phyloP scores from a whole-genome alignment of 2,329 filamentous ascomycete species.

The Ophiostoma montium region DNA sequence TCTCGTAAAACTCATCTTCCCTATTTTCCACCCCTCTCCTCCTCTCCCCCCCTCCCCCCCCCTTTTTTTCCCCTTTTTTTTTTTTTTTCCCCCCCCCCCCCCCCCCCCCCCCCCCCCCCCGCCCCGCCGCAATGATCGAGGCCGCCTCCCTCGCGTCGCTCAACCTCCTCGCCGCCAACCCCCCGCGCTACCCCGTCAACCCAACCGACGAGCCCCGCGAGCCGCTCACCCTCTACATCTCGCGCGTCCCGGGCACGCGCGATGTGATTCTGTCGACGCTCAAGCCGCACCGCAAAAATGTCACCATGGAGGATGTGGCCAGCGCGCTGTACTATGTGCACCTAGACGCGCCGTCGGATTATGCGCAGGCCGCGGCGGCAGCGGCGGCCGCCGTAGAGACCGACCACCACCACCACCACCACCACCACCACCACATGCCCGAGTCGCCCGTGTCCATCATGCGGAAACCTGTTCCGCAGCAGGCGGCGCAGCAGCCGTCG shows the following conservation, averaged over 20 bases:
- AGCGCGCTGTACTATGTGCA: slow-evolving; percentile 88
- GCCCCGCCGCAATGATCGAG: slow-evolving; percentile 35
- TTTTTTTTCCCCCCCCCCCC: not conserved
- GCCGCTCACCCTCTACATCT: slow-evolving; percentile 76
- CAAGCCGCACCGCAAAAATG: slow-evolving; percentile 77
- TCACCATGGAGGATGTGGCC: slow-evolving; percentile 74
- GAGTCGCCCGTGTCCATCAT: slow-evolving; percentile 20
- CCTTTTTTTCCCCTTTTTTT: not conserved
- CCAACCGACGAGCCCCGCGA: slow-evolving; percentile 54
- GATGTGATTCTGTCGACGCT: slow-evolving; percentile 87
- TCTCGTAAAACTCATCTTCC: too few species aligned
- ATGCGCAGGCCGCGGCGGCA: too few species aligned
- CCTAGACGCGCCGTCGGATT: slow-evolving; percentile 51
- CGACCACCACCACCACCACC: slow-evolving; percentile 22
- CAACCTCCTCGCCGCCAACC: slow-evolving; percentile 69
- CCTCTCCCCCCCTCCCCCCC: too few species aligned
- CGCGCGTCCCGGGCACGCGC: slow-evolving; percentile 79
- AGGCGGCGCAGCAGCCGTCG: not conserved
- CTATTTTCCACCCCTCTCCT: too few species aligned
- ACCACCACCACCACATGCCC: slow-evolving; percentile 17
- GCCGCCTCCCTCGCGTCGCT: slow-evolving; percentile 71
- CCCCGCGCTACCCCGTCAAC: slow-evolving; percentile 71
- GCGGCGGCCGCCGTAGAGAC: too few species aligned
- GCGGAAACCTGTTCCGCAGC: slow-evolving; percentile 33
- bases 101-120: not conserved